phyloP scores from a whole-genome alignment of 345 rosid species.

The Boechera divaricarpa region DNA sequence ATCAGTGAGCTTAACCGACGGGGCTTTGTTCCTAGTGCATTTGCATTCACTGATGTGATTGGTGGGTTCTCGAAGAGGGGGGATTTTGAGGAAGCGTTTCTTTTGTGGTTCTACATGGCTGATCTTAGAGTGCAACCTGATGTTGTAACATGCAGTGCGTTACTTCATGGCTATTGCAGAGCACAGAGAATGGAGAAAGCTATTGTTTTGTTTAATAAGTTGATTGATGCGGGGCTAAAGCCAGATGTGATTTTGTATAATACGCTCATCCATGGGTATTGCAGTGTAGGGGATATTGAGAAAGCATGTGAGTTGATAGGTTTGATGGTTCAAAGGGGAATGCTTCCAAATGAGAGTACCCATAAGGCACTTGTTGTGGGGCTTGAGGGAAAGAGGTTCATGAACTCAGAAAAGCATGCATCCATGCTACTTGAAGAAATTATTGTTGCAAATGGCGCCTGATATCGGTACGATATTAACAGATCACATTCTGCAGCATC shows the following conservation, averaged over 20 bases:
- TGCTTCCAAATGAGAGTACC: conserved; percentile 52
- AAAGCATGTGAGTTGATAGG: conserved; percentile 53
- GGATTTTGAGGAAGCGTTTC: conserved; percentile 58
- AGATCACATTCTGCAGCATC: conserved; percentile 71
- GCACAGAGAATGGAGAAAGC: conserved; percentile 53
- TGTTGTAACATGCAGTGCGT: conserved; percentile 58
- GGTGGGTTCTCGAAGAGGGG: conserved; percentile 53
- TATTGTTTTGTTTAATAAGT: conserved; percentile 48
- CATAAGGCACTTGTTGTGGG: conserved; percentile 51
- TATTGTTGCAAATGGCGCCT: conserved; percentile 42
- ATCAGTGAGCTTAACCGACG: conserved; percentile 54
- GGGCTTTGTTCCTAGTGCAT: conserved; percentile 50
- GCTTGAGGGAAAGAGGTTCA: conserved; percentile 43
- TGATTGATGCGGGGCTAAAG: conserved; percentile 53
- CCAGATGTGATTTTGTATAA: conserved; percentile 58
- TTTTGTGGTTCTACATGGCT: conserved; percentile 57
- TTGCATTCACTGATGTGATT: conserved; percentile 60
- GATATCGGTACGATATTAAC: conserved; percentile 90
- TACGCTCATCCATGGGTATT: conserved; percentile 58
- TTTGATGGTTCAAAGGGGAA: conserved; percentile 52
- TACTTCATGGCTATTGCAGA: conserved; percentile 58
- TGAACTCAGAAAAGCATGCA: conserved; percentile 50
- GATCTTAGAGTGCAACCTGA: conserved; percentile 54
- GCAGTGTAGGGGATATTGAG: conserved; percentile 47
- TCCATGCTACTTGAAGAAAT: conserved; percentile 48